Percentiles rank a stretch among this genome's conserved stretches.
Conservation (phyloP, 345 rosid genomes). For the Bruguiera sexangula region DNA sequence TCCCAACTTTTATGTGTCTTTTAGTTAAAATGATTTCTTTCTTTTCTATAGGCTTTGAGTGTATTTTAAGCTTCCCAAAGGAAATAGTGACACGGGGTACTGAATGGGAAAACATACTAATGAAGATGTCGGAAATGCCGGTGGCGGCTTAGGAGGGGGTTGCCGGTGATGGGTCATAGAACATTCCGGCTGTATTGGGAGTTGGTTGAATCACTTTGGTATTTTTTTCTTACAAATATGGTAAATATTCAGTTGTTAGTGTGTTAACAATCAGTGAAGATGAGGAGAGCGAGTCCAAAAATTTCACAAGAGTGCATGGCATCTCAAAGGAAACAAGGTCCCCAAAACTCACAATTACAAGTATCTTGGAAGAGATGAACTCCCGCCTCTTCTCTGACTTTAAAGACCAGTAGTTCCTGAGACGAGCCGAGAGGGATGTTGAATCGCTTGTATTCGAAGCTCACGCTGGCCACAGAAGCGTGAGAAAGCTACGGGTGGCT, state of each 20-base stretch:
- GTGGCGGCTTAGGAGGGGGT: background rate
- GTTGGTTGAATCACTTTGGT: background rate
- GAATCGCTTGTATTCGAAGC: background rate
- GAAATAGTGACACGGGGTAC: background rate
- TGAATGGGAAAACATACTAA: background rate
- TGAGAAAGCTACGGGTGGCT: background rate
- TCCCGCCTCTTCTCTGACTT: no score
- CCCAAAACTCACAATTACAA: no score
- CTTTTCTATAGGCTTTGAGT: constrained; percentile 5
- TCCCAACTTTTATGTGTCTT: no score
- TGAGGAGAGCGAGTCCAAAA: no score
- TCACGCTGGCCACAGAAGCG: constrained; percentile 8
- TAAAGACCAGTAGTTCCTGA: no score
- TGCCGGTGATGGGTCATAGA: background rate
- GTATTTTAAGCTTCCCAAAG: constrained; percentile 16
- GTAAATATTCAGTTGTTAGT: no score
- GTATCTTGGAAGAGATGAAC: no score
- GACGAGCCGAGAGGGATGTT: no score
- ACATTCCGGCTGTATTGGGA: constrained; percentile 15
- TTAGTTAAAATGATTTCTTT: background rate
- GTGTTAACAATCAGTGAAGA: no score
- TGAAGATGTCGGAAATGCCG: constrained; percentile 4
- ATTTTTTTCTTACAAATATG: no score
- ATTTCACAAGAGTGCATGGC: no score
- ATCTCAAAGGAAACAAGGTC: no score